Conservation (phyloP, 768 basidiomycete genomes). For the Boletus speciosus region DNA sequence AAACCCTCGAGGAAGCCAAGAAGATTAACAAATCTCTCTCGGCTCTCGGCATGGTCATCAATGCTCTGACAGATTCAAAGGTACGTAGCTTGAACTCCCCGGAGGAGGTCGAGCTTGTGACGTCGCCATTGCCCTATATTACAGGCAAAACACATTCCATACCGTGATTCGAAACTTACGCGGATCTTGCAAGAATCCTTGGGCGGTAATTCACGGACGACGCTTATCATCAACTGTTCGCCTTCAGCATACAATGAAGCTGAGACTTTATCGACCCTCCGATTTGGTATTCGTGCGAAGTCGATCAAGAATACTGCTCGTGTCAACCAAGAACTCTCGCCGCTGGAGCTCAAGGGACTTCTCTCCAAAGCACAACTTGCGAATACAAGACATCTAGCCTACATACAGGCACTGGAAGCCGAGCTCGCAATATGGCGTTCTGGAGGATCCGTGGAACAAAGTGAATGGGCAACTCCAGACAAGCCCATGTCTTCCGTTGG, state of each 20-base stretch:
- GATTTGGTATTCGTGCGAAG: conserved; percentile 99
- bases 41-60: conserved; percentile 99
- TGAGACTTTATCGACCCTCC: conserved; percentile 94
- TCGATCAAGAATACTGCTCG: conserved; percentile 99
- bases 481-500: conserved; percentile 47
- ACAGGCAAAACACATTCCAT: conserved; percentile 94
- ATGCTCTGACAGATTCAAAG: conserved; percentile 94
- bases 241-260: conserved; percentile 96
- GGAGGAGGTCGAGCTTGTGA: conserved; percentile 1
- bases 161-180: conserved; percentile 98
- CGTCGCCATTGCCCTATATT: conserved; percentile 1
- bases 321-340: conserved; percentile 96
- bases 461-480: conserved; percentile 74
- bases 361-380: conserved; percentile 87
- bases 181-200: conserved; percentile 98
- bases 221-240: conserved; percentile 99
- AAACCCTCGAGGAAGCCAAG: conserved; percentile 98
- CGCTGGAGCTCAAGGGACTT: conserved; percentile 90
- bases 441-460: conserved; percentile 80
- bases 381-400: conserved; percentile 77
- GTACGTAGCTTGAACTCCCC: conserved; percentile 38
- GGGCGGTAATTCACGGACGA: conserved; percentile 92
- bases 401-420: conserved; percentile 86
- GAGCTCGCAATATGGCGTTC: conserved; percentile 87
- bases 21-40: conserved; percentile 99